Percentiles rank a stretch among this genome's conserved stretches.
Conservation (phyloP, 1,284 basidiomycete genomes). For the Lignosus rhinocerotis region DNA sequence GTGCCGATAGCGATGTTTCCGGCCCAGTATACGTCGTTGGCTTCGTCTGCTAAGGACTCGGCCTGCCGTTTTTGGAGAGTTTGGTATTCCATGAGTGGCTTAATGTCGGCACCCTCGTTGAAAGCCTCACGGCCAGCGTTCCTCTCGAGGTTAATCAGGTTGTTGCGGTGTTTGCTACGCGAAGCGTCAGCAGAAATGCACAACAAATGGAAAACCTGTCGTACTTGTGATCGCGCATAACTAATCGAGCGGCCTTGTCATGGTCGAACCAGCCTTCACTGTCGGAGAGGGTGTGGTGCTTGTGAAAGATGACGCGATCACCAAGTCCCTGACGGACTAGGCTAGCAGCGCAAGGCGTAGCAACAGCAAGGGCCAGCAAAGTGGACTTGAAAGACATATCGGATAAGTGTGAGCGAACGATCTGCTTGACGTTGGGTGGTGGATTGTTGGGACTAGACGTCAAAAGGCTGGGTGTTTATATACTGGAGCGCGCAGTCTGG, state of each 20-base stretch:
- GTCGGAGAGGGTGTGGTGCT: conserved; percentile 14
- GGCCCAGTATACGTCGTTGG: conserved; percentile 16
- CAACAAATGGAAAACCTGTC: not conserved
- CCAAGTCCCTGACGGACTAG: conserved; percentile 14
- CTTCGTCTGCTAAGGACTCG: conserved; percentile 15
- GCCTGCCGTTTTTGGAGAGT: conserved; percentile 11
- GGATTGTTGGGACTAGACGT: not conserved
- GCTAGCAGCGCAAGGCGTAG: conserved; percentile 10
- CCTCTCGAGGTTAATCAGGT: conserved; percentile 23
- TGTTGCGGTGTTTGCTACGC: conserved; percentile 18
- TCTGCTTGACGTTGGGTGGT: not conserved
- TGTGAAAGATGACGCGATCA: conserved; percentile 13
- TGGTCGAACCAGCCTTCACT: conserved; percentile 22
- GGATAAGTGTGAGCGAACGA: not conserved
- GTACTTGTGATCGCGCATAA: conserved; percentile 20
- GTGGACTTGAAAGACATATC: conserved; percentile 17
- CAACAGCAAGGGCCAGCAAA: conserved; percentile 12
- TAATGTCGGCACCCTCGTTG: conserved; percentile 14
- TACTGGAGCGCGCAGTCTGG: not conserved
- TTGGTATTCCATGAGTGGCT: conserved; percentile 5
- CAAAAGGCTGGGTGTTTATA: not conserved
- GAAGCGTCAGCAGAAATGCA: not conserved
- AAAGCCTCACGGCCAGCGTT: conserved; percentile 20
- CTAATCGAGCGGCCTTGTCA: conserved; percentile 10
- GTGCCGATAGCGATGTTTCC: conserved; percentile 20